Percentiles rank a stretch among this genome's conserved stretches.
Evolutionary conservation across 2,329 filamentous ascomycete species (phyloP).

Genomic region (Ophiostoma perfectum): DNA sequence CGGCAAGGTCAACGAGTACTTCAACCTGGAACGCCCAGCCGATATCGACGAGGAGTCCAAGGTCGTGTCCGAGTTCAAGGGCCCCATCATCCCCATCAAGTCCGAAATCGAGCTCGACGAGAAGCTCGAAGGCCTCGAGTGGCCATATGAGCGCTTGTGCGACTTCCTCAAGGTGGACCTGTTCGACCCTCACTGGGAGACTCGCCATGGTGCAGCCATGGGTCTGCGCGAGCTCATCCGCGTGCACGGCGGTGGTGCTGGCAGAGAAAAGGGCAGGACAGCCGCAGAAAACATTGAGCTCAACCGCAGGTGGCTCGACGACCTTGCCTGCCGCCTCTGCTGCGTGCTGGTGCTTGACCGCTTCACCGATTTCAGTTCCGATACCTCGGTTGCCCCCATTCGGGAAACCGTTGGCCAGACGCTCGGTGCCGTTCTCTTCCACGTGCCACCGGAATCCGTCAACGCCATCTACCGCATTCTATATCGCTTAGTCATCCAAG

Average conservation of each 20-base stretch:
- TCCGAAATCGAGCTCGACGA: conserved; percentile 76
- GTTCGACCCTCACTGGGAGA: conserved; percentile 92
- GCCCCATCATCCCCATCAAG: conserved; percentile 71
- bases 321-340: conserved; percentile 88
- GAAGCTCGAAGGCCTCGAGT: conserved; percentile 72
- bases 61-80: conserved; percentile 93
- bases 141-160: conserved; percentile 91
- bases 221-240: conserved; percentile 85
- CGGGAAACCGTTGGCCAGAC: conserved; percentile 93
- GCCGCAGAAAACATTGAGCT: conserved; percentile 68
- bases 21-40: conserved; percentile 73
- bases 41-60: conserved; percentile 85
- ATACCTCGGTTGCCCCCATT: conserved; percentile 94
- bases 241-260: conserved; percentile 85
- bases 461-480: conserved; percentile 78
- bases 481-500: conserved; percentile 86
- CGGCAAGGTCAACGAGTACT: conserved; percentile 72
- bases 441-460: conserved; percentile 73
- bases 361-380: conserved; percentile 95
- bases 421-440: conserved; percentile 79
- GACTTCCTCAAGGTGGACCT: conserved; percentile 91
- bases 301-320: conserved; percentile 85
- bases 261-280: conserved; percentile 65
- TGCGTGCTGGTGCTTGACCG: conserved; percentile 96
- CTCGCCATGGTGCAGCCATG: conserved; percentile 92